A percentile compares a stretch with the other conserved stretches of the same genome.
Evolutionary conservation across 1,139 yeast genomes (phyloP).

Genomic region (Debaryomyces sp.): DNA sequence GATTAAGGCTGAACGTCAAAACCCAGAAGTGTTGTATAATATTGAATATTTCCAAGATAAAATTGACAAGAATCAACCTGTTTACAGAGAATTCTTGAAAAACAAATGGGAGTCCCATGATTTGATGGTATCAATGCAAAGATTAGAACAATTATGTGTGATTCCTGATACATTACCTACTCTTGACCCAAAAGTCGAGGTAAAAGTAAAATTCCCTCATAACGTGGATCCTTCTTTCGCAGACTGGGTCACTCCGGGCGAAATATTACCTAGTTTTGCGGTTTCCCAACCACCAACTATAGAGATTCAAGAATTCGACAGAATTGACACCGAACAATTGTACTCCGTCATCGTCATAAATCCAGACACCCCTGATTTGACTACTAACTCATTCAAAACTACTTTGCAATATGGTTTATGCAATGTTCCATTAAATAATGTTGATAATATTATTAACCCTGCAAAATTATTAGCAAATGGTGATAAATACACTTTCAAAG

Average conservation of each 20-base stretch:
- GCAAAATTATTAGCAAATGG: slow-evolving; percentile 44
- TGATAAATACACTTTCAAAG: slow-evolving; percentile 46
- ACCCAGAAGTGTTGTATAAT: slow-evolving; percentile 85
- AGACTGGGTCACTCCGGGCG: slow-evolving; percentile 81
- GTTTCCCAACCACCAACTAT: slow-evolving; percentile 76
- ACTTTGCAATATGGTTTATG: slow-evolving; percentile 78
- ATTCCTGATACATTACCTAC: slow-evolving; percentile 96
- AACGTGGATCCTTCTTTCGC: slow-evolving; percentile 52
- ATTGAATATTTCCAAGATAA: slow-evolving; percentile 43
- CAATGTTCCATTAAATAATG: slow-evolving; percentile 64
- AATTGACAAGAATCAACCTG: slow-evolving; percentile 74
- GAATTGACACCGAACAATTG: slow-evolving; percentile 38
- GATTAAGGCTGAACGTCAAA: slow-evolving; percentile 58
- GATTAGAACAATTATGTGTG: slow-evolving; percentile 81
- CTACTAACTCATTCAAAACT: slow-evolving; percentile 68
- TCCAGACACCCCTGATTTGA: slow-evolving; percentile 88
- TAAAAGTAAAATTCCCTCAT: slow-evolving; percentile 74
- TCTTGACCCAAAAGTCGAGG: slow-evolving; percentile 78
- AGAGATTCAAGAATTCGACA: slow-evolving; percentile 72
- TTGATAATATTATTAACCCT: slow-evolving; percentile 61
- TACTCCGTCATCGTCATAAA: slow-evolving; percentile 84
- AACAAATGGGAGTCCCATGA: slow-evolving; percentile 73
- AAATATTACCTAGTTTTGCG: slow-evolving; percentile 68
- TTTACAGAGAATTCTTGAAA: slow-evolving; percentile 69
- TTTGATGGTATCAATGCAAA: slow-evolving; percentile 78